Percentiles rank a stretch among this genome's conserved stretches.
Conservation (phyloP, 345 rosid genomes). For the Clausena lansium region DNA sequence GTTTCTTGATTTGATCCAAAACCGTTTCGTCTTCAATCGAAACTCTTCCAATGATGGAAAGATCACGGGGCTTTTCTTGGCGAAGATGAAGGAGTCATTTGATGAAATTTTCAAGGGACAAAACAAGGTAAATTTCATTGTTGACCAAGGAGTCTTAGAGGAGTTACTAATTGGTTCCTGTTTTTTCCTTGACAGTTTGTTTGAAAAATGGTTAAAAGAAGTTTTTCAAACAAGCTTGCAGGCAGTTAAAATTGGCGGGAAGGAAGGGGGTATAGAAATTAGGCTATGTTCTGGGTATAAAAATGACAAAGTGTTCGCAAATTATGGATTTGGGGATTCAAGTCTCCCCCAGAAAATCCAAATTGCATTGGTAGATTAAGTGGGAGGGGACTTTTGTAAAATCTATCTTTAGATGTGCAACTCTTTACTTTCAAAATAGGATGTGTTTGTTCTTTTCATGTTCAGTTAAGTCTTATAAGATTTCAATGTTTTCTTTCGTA, state of each 20-base stretch:
- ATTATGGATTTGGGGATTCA: constrained; percentile 43
- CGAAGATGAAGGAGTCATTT: constrained; percentile 37
- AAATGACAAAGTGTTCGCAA: constrained; percentile 25
- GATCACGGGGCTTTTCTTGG: constrained; percentile 33
- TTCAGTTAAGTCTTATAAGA: background rate
- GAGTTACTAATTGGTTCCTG: constrained; percentile 42
- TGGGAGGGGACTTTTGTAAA: constrained; percentile 25
- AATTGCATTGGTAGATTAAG: constrained; percentile 34
- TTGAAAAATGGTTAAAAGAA: constrained; percentile 76
- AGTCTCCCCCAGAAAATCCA: constrained; percentile 59
- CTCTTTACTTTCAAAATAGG: constrained; percentile 23
- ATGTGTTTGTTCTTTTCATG: constrained; percentile 22
- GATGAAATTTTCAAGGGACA: constrained; percentile 45
- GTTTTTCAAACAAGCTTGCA: constrained; percentile 56
- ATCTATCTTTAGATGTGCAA: constrained; percentile 26
- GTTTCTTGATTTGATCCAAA: constrained; percentile 53
- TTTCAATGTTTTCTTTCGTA: background rate
- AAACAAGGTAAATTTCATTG: constrained; percentile 39
- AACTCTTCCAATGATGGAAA: constrained; percentile 31
- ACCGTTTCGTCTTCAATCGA: constrained; percentile 47
- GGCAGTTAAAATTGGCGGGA: constrained; percentile 40
- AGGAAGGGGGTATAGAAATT: constrained; percentile 33
- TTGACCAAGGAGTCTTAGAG: constrained; percentile 53
- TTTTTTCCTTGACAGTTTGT: constrained; percentile 36
- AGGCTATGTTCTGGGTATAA: constrained; percentile 43